Evolutionary conservation across 805 yeast species (phyloP), one percentile per base, ranked within the genome.

Genomic region (Lipomyces anomalus): DNA sequence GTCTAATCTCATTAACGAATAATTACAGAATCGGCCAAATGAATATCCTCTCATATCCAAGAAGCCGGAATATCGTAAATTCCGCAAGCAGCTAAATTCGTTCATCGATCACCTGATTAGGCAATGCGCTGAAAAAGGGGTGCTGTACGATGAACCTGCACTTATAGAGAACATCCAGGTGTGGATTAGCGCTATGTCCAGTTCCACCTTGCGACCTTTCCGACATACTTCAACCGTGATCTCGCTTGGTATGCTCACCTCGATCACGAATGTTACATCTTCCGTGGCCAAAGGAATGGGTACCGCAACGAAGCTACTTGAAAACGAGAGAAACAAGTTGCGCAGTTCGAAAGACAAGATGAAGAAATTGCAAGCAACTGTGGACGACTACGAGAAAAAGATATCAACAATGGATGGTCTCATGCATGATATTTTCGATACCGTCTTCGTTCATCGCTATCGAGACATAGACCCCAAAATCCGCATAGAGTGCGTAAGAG

Each of bases 111-210:
- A 72, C 21, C 55, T 84, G 2, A 61, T 84, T 5, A 60, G 64
- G 2, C 57, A 73, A 1, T 72, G 82, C 26, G 78, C 80, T 57
- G 88, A 82, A 50, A 72, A 74, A 39, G 89, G 84, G 6, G 48
- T 74, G 6, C 60, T 86, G 7, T 82, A 75, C 57, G 70, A 64
- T 13, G 58, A 58, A 9, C 48, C 47, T 1, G 46, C 62, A 6
- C 61, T 84, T 24, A 66, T 78, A 65, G 78, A 70, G 36, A 76
- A 76, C 45, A 44, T 85, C 2, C 59, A 84, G 23, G 76, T 84
- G 3, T 88, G 97, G 97, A 63, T 88, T 13, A 72, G 82, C 1
- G 74, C 87, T 0, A 67, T 89, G 43, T 76, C 90, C 1, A 78
- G 85, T 0, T 77, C 87, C 17, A 73, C 77, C 30, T 67, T 83